Conservation (phyloP, 2,329 filamentous ascomycete genomes). For the Ophiostoma populinum region DNA sequence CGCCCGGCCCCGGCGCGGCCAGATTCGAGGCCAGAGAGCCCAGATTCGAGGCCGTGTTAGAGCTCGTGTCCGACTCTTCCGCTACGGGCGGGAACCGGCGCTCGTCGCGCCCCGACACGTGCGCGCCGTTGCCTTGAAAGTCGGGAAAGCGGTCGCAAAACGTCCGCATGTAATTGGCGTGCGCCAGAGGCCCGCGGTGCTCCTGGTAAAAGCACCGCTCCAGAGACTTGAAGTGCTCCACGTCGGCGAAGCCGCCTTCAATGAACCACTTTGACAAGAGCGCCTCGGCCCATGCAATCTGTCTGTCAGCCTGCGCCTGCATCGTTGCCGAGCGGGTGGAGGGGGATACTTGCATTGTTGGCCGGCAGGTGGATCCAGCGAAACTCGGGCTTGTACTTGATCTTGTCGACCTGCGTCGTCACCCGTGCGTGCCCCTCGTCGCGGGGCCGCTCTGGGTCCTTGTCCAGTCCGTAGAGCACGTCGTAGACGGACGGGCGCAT, state of each 20-base stretch:
- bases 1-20: too few species aligned
- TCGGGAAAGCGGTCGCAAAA: conserved; percentile 33
- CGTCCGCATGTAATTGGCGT: conserved; percentile 46
- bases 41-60: too few species aligned
- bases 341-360: conserved; percentile 25
- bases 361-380: conserved; percentile 36
- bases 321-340: conserved; percentile 12
- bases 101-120: conserved; percentile 12
- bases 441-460: conserved; percentile 21
- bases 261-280: conserved; percentile 47
- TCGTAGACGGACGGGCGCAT: conserved; percentile 31
- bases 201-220: conserved; percentile 45
- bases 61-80: conserved; percentile 16
- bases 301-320: too few species aligned
- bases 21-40: conserved; percentile 7
- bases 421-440: conserved; percentile 20
- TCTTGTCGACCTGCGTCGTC: conserved; percentile 26
- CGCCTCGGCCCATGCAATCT: conserved; percentile 44
- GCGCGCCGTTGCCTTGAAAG: conserved; percentile 12
- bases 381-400: conserved; percentile 28
- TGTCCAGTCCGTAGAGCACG: conserved; percentile 32
- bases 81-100: conserved; percentile 13
- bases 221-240: conserved; percentile 44
- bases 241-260: conserved; percentile 42
- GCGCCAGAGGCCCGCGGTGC: conserved; percentile 37